Evolutionary conservation across 768 basidiomycete genomes (phyloP).

Genomic region (Phylloporus sp.): DNA sequence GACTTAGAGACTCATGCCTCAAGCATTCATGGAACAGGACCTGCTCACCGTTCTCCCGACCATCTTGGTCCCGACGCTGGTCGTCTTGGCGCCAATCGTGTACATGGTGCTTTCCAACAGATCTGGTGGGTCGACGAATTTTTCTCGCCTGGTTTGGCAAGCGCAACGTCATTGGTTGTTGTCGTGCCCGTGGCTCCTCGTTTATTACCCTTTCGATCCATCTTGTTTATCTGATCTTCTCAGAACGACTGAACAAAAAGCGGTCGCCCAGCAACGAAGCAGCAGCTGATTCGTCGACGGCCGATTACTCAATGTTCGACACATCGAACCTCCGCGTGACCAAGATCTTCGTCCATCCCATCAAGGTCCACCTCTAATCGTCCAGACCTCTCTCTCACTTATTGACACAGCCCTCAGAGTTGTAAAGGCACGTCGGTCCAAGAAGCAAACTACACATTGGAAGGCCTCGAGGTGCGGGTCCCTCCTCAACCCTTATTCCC

Average conservation of each 20-base stretch:
- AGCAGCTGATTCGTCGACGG: not conserved
- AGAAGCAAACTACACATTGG: slow-evolving; percentile 49
- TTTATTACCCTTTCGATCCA: not conserved
- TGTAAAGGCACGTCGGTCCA: slow-evolving; percentile 63
- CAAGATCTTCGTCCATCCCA: slow-evolving; percentile 61
- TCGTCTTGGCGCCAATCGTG: slow-evolving; percentile 11
- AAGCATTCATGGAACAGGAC: slow-evolving; percentile 1
- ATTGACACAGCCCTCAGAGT: slow-evolving; percentile 43
- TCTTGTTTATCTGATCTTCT: slow-evolving; percentile 16
- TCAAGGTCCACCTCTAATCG: slow-evolving; percentile 41
- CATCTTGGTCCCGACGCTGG: slow-evolving; percentile 6
- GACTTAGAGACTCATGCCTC: too few species aligned
- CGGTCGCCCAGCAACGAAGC: not conserved
- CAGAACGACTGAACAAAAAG: not conserved
- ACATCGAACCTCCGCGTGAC: slow-evolving; percentile 40
- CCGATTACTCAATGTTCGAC: slow-evolving; percentile 23
- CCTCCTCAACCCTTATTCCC: too few species aligned
- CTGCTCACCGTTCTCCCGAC: slow-evolving; percentile 6
- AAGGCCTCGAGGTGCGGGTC: slow-evolving; percentile 66
- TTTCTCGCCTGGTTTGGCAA: slow-evolving; percentile 2
- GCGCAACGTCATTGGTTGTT: too few species aligned
- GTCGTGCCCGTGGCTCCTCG: too few species aligned
- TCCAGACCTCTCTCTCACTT: not conserved
- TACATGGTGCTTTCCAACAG: slow-evolving; percentile 14
- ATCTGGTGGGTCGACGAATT: slow-evolving; percentile 13